A percentile compares a stretch with the other conserved stretches of the same genome.
Evolutionary conservation across 73 alveolate genomes (phyloP).

Genomic region (Paramecium tetraurelia): DNA sequence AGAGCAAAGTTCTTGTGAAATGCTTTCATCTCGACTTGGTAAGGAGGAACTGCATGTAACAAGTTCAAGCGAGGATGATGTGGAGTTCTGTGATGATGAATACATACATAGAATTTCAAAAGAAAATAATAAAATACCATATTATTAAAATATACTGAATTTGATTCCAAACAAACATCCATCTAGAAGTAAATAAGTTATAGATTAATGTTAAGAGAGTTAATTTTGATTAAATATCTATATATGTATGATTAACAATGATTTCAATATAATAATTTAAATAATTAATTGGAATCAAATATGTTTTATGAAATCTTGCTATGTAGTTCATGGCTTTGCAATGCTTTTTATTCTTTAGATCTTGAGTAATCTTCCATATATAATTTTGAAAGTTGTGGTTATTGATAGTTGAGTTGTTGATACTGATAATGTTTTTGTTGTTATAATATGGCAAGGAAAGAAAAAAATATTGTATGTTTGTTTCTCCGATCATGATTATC

Average conservation of each 20-base stretch:
- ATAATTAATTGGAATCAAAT: neutral
- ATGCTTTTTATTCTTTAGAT: neutral
- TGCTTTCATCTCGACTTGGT: neutral
- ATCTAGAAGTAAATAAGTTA: neutral
- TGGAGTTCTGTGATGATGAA: conserved; percentile 10
- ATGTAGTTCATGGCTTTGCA: neutral
- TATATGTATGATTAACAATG: neutral
- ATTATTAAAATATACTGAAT: neutral
- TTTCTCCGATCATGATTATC: neutral
- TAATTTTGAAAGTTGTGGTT: conserved; percentile 14
- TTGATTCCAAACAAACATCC: conserved; percentile 20
- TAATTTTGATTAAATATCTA: neutral
- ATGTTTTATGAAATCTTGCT: neutral
- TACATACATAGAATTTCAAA: conserved; percentile 7
- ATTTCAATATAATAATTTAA: neutral
- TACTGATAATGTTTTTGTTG: neutral
- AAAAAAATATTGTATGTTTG: neutral
- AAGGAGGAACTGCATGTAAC: neutral
- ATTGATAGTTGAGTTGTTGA: neutral
- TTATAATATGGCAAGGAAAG: neutral
- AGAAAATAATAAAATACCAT: conserved; percentile 31
- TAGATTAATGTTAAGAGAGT: neutral
- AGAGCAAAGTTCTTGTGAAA: conserved; percentile 37
- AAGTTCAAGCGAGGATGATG: conserved; percentile 18
- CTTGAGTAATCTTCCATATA: neutral